Conservation (phyloP, 2,329 filamentous ascomycete species). For the Exutisphaerella laricina region DNA sequence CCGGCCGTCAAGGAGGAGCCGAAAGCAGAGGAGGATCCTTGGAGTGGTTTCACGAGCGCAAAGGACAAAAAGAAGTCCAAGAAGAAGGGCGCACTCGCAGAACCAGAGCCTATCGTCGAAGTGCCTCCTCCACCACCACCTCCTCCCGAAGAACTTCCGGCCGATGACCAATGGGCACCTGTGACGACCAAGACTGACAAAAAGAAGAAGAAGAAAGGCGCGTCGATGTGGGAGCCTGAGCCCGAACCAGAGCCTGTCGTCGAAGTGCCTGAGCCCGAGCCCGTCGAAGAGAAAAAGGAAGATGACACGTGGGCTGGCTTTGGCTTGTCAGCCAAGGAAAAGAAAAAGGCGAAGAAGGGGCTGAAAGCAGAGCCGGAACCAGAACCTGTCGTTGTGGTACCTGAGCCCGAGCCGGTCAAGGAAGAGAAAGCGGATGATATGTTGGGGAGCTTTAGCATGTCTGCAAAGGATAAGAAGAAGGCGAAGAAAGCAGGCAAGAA, state of each 20-base stretch:
- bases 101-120: conserved; percentile 24
- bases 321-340: conserved; percentile 38
- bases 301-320: conserved; percentile 33
- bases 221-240: conserved; percentile 22
- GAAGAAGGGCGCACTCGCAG: conserved; percentile 23
- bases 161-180: conserved; percentile 32
- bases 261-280: conserved; percentile 34
- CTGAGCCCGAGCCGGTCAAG: conserved; percentile 35
- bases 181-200: conserved; percentile 38
- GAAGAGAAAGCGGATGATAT: conserved; percentile 35
- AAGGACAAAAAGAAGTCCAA: conserved; percentile 34
- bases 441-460: conserved; percentile 30
- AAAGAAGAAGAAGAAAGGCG: conserved; percentile 41
- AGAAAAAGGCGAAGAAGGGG: conserved; percentile 46
- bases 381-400: conserved; percentile 12
- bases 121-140: conserved; percentile 21
- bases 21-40: conserved; percentile 23
- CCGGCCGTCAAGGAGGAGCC: conserved; percentile 20
- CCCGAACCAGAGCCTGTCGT: conserved; percentile 32
- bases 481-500: conserved; percentile 46
- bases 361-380: conserved; percentile 26
- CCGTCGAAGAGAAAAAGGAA: conserved; percentile 28
- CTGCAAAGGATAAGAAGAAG: conserved; percentile 43
- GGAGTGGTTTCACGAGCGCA: conserved; percentile 24
- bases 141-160: conserved; percentile 21